Evolutionary conservation across 805 yeast species (phyloP), one percentile per base, ranked within the genome.

Genomic region (Wickerhamiella azyma): DNA sequence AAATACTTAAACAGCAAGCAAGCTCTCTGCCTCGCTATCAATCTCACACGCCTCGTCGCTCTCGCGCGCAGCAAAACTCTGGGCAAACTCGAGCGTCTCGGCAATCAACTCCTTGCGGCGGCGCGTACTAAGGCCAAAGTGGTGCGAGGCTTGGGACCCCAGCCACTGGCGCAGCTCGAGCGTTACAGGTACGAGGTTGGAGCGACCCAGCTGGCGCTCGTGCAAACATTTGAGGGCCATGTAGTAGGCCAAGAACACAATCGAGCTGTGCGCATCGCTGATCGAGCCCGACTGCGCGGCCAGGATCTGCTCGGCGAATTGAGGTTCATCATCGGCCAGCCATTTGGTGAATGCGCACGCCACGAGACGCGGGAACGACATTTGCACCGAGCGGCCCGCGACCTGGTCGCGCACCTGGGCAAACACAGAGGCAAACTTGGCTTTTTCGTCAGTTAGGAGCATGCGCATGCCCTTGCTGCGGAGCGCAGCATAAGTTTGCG

Each of bases 51-150:
- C 44, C 50, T 24, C 40, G 39, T 49, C 53, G 18, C 38, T 44
- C 24, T 35, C 53, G 30, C 45, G 45, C 8, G 33, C 26, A 7
- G 45, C 45, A 33, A 40, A 45, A 6, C 33, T 10, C 4, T 35
- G n/a, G 14, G 45, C 39, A 28, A 42, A 36, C 74, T 88, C 53
- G 75, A 85, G 52, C 9, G 39, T 35, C 40, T 42, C 45, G 77
- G 81, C 33, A 77, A 74, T 39, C 61, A 77, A 14, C 58, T 81
- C 52, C 68, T 72, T 46, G 46, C 55, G 13, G 88, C 79, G 56
- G 53, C 62, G 16, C 74, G 70, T 41, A 54, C 61, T 14, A 71
- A 70, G 43, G 63, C 70, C 47, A 36, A 42, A 42, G 11, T 18
- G 14, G 18, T 19, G 21, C 18, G 40, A 16, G 9, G 26, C 40